phyloP scores from a whole-genome alignment of 2,329 filamentous ascomycete genomes.

The Myriosclerotinia duriaeana region DNA sequence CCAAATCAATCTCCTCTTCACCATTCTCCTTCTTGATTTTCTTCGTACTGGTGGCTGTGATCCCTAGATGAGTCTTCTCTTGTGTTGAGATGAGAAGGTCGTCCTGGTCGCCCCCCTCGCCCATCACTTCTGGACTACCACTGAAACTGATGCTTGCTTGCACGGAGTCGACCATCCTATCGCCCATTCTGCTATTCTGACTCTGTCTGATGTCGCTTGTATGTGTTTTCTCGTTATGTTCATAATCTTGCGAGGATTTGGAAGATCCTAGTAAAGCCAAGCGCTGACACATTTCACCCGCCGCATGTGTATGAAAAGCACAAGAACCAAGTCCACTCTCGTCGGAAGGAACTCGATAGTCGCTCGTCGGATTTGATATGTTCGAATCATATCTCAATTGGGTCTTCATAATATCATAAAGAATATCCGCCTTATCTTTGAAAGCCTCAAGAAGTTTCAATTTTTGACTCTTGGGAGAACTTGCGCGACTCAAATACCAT shows the following conservation, averaged over 20 bases:
- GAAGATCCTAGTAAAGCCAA: neutral
- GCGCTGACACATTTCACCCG: neutral
- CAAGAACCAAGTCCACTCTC: slow-evolving; percentile 7
- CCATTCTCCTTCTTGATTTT: neutral
- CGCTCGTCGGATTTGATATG: neutral
- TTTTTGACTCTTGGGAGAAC: neutral
- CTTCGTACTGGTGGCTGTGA: neutral
- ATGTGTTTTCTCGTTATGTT: too few species aligned
- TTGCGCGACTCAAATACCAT: slow-evolving; percentile 8
- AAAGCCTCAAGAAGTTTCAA: neutral
- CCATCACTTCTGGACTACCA: neutral
- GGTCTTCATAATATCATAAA: slow-evolving; percentile 17
- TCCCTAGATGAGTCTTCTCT: neutral
- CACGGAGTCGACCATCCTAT: neutral
- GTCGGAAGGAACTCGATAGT: slow-evolving; percentile 12
- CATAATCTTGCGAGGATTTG: too few species aligned
- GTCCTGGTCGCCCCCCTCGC: neutral
- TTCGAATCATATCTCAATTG: slow-evolving; percentile 7
- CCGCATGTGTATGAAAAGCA: slow-evolving; percentile 17
- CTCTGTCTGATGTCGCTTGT: neutral
- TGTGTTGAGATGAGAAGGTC: neutral
- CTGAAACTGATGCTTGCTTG: slow-evolving; percentile 1
- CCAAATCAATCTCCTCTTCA: neutral
- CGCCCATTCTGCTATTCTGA: neutral
- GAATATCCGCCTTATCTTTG: slow-evolving; percentile 16